Conservation (phyloP, 2,329 filamentous ascomycete species). For the Penicillium polonicum region DNA sequence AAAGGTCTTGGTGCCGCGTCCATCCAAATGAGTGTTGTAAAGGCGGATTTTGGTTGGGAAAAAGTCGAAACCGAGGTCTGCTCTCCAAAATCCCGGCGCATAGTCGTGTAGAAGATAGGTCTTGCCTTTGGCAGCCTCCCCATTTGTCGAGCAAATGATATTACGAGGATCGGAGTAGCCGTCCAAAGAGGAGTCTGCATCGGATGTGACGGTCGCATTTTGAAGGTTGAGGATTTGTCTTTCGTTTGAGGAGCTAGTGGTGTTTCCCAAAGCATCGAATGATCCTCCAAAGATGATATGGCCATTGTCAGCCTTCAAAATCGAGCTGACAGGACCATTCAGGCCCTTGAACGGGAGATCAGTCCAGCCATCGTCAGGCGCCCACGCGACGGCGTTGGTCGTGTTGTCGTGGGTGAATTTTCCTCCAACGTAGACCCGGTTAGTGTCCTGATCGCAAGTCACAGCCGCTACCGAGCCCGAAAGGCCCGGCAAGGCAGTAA, state of each 20-base stretch:
- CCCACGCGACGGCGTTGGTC: constrained; percentile 86
- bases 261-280: constrained; percentile 85
- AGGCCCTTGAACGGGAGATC: constrained; percentile 90
- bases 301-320: constrained; percentile 73
- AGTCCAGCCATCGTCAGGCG: constrained; percentile 65
- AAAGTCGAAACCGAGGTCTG: constrained; percentile 79
- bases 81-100: constrained; percentile 77
- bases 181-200: constrained; percentile 57
- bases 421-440: constrained; percentile 88
- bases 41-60: constrained; percentile 81
- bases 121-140: constrained; percentile 66
- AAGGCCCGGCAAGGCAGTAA: constrained; percentile 76
- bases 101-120: constrained; percentile 81
- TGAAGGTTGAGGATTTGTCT: constrained; percentile 81
- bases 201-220: constrained; percentile 70
- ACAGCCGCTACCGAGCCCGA: constrained; percentile 79
- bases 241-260: constrained; percentile 57
- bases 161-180: constrained; percentile 75
- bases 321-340: constrained; percentile 86
- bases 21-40: constrained; percentile 81
- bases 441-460: constrained; percentile 73
- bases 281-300: constrained; percentile 89
- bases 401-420: constrained; percentile 77
- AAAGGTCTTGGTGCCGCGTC: constrained; percentile 83
- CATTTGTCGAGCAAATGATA: constrained; percentile 75